phyloP scores from a whole-genome alignment of 495 filamentous ascomycete species.

The Viridothelium virens region DNA sequence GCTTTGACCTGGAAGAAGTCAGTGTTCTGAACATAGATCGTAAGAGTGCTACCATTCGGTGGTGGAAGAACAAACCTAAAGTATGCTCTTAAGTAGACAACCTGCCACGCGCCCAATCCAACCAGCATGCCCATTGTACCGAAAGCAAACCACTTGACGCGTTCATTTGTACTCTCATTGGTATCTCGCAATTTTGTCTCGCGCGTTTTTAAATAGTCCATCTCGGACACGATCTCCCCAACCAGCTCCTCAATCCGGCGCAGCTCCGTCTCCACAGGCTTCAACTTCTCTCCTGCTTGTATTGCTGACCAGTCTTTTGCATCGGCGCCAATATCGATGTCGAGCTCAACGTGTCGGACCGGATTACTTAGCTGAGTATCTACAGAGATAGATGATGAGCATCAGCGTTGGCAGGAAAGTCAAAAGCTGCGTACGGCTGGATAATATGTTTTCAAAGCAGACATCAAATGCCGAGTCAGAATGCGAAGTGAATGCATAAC shows the following conservation, averaged over 20 bases:
- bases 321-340: slow-evolving; percentile 97
- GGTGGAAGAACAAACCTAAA: slow-evolving; percentile 55
- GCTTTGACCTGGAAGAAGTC: slow-evolving; percentile 14
- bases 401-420: slow-evolving; percentile 9
- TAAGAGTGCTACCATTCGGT: too few species aligned
- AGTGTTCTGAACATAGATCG: not conserved
- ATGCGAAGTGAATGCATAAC: slow-evolving; percentile 92
- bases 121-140: slow-evolving; percentile 90
- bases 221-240: slow-evolving; percentile 37
- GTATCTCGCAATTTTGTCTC: slow-evolving; percentile 97
- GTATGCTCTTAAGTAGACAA: slow-evolving; percentile 94
- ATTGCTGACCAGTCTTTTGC: slow-evolving; percentile 97
- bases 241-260: slow-evolving; percentile 57
- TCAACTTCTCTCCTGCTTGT: slow-evolving; percentile 93
- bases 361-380: slow-evolving; percentile 49
- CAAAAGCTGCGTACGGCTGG: slow-evolving; percentile 47
- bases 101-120: slow-evolving; percentile 89
- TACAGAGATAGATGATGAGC: slow-evolving; percentile 14
- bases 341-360: slow-evolving; percentile 77
- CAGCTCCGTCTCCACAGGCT: slow-evolving; percentile 93
- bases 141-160: slow-evolving; percentile 98
- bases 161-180: slow-evolving; percentile 98
- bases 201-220: slow-evolving; percentile 68
- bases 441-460: slow-evolving; percentile 85
- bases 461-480: slow-evolving; percentile 93